These are phyloP conservation scores for Symbiotaphrina buchneri DNA, from an alignment of 495 filamentous ascomycete species.

Conservation along the genomic window DNA sequence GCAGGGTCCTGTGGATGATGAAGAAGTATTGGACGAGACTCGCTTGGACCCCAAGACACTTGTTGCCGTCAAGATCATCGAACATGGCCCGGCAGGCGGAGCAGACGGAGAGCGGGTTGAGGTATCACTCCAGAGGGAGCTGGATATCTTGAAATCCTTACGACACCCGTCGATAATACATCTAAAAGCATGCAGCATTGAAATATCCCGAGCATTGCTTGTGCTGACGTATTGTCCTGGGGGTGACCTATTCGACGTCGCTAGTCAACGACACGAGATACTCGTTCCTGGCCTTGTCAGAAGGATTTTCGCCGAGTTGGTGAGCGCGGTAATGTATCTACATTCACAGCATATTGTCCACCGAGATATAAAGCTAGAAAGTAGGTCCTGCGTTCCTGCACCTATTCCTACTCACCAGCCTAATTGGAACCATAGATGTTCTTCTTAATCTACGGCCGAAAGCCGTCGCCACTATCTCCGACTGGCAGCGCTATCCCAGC, in stretches of 20 bases:
- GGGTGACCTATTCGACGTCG: constrained; percentile 86
- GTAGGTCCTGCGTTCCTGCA: constrained; percentile 26
- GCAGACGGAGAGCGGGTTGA: constrained; percentile 78
- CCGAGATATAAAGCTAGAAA: constrained; percentile 94
- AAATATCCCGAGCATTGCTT: constrained; percentile 20
- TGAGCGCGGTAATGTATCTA: constrained; percentile 66
- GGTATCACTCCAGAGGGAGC: constrained; percentile 77
- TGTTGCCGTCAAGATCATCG: constrained; percentile 88
- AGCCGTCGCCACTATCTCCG: constrained; percentile 17
- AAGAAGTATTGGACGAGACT: constrained; percentile 9
- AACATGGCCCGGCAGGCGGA: constrained; percentile 80
- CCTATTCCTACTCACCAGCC: constrained; percentile 4
- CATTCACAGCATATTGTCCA: constrained; percentile 77
- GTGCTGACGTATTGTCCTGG: constrained; percentile 84
- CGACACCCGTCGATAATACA: constrained; percentile 78
- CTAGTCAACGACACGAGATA: constrained; percentile 37
- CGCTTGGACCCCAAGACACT: constrained; percentile 36
- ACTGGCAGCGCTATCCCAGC: constrained; percentile 53
- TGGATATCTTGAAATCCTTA: constrained; percentile 74
- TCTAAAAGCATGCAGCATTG: constrained; percentile 33
- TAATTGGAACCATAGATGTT: constrained; percentile 63
- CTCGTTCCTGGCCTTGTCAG: constrained; percentile 48
- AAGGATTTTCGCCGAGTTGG: constrained; percentile 75
- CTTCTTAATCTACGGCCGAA: constrained; percentile 49
- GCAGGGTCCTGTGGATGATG: constrained; percentile 12